Evolutionary conservation across 192 early-diverging fungal genomes (phyloP).

Genomic region (Coemansia sp.): DNA sequence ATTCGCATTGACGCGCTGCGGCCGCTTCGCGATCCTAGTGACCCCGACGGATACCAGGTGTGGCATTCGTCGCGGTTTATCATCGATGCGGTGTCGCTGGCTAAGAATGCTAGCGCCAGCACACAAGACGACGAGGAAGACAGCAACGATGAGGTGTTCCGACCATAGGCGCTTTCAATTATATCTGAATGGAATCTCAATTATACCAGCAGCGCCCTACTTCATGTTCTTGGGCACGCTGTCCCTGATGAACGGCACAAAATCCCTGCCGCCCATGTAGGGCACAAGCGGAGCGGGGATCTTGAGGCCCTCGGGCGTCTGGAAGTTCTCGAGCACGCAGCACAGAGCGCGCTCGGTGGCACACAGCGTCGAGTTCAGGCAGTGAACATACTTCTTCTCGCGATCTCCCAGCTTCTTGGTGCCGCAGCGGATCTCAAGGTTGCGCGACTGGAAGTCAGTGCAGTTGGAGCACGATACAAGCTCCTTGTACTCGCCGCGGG

Average conservation of each 20-base stretch:
- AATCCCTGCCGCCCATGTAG: slow-evolving; percentile 91
- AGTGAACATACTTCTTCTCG: slow-evolving; percentile 94
- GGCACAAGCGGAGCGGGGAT: slow-evolving; percentile 81
- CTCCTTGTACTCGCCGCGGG: slow-evolving; percentile 97
- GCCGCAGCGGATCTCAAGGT: slow-evolving; percentile 92
- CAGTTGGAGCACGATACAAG: slow-evolving; percentile 99
- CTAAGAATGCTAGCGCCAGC: slow-evolving; percentile 7
- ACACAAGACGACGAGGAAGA: slow-evolving; percentile 14
- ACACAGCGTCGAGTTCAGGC: slow-evolving; percentile 94
- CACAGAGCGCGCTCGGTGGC: slow-evolving; percentile 95
- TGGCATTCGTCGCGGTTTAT: slow-evolving; percentile 48
- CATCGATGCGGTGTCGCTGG: slow-evolving; percentile 37
- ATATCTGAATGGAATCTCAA: no score
- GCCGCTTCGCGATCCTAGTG: slow-evolving; percentile 36
- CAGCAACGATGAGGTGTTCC: slow-evolving; percentile 2
- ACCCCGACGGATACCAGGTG: slow-evolving; percentile 40
- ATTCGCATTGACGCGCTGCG: slow-evolving; percentile 49
- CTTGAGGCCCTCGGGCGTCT: slow-evolving; percentile 84
- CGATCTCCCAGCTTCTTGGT: slow-evolving; percentile 94
- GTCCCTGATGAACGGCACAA: slow-evolving; percentile 70
- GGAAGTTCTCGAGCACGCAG: slow-evolving; percentile 93
- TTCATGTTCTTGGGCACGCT: slow-evolving; percentile 40
- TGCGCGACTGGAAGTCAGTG: slow-evolving; percentile 96
- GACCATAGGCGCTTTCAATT: not conserved
- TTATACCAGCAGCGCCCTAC: slow-evolving; percentile 7